Conservation (phyloP, 2,329 filamentous ascomycete genomes). For the Clarireedia homoeocarpa region DNA sequence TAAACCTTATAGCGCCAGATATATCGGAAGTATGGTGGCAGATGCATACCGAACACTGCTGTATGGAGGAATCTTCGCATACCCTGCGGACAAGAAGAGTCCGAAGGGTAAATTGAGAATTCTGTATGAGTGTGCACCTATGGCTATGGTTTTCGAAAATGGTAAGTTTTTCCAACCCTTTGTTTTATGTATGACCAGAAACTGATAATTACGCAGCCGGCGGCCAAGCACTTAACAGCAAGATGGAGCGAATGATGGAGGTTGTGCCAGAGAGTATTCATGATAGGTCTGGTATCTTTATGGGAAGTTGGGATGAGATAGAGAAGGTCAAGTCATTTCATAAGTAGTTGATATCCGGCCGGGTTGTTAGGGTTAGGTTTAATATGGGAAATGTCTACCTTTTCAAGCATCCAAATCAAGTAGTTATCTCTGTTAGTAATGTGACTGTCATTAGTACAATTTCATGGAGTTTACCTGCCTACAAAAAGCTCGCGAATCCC, state of each 20-base stretch:
- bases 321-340: constrained; percentile 67
- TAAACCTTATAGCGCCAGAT: constrained; percentile 90
- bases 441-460: background rate
- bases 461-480: too few relatives aligned
- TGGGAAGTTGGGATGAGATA: constrained; percentile 90
- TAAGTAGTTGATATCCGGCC: constrained; percentile 32
- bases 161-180: constrained; percentile 47
- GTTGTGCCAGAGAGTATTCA: constrained; percentile 89
- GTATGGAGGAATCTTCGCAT: constrained; percentile 96
- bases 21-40: constrained; percentile 97
- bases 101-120: constrained; percentile 97
- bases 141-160: constrained; percentile 99
- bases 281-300: constrained; percentile 89
- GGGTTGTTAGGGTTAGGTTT: background rate
- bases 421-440: background rate
- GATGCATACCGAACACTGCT: constrained; percentile 93
- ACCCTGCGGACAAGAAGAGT: constrained; percentile 95
- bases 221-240: constrained; percentile 83
- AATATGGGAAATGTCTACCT: background rate
- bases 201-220: constrained; percentile 54
- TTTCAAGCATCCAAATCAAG: background rate
- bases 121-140: constrained; percentile 95
- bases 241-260: constrained; percentile 84
- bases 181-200: background rate
- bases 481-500: too few relatives aligned